phyloP scores from a whole-genome alignment of 1,284 basidiomycete genomes.

The Trichosporon coremiiforme region DNA sequence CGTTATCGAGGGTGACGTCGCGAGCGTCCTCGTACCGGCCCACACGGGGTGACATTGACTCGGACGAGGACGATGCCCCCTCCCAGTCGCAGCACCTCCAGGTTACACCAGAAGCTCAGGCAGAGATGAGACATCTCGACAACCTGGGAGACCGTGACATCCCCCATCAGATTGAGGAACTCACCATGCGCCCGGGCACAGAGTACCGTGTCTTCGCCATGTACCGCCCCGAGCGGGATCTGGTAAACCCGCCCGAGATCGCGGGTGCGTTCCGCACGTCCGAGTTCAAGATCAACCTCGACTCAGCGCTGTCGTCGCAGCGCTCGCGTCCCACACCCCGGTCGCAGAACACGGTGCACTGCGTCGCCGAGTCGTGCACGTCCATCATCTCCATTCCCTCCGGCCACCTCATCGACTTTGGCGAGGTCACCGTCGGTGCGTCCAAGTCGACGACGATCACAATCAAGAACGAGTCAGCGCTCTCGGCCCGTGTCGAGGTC shows the following conservation, averaged over 20 bases:
- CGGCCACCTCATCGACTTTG: constrained; percentile 57
- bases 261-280: constrained; percentile 55
- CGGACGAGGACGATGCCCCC: constrained; percentile 46
- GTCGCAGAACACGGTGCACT: constrained; percentile 39
- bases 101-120: background rate
- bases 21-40: constrained; percentile 41
- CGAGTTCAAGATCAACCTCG: constrained; percentile 58
- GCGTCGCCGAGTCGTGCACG: constrained; percentile 58
- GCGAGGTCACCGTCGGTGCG: constrained; percentile 59
- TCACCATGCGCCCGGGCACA: constrained; percentile 59
- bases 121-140: constrained; percentile 24
- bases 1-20: constrained; percentile 48
- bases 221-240: constrained; percentile 55
- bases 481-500: constrained; percentile 59
- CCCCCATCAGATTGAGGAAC: constrained; percentile 58
- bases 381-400: constrained; percentile 57
- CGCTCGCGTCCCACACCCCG: constrained; percentile 28
- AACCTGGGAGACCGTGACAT: constrained; percentile 38
- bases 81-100: constrained; percentile 3
- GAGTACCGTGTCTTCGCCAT: constrained; percentile 60
- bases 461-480: constrained; percentile 57
- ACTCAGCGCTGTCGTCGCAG: constrained; percentile 48
- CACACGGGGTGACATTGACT: constrained; percentile 37
- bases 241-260: constrained; percentile 42
- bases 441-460: constrained; percentile 55